Evolutionary conservation across 768 basidiomycete genomes (phyloP).

Genomic region (Epithele typhae): DNA sequence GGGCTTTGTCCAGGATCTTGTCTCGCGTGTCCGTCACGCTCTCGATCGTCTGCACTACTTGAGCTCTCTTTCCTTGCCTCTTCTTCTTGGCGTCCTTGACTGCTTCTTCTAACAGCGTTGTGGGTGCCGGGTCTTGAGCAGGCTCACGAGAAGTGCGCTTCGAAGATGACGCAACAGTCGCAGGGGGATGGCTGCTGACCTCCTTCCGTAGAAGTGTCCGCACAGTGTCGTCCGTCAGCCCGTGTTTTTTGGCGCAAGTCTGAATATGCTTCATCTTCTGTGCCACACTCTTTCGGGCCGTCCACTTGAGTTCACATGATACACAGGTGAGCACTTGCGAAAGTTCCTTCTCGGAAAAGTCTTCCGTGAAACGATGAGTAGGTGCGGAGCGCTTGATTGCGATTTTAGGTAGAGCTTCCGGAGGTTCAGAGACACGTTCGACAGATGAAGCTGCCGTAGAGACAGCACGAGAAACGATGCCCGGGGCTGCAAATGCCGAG

Average conservation of each 20-base stretch:
- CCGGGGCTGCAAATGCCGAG: constrained; percentile 33
- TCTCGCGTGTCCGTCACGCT: constrained; percentile 43
- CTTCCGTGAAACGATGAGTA: constrained; percentile 16
- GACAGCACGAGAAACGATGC: background rate
- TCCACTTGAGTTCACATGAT: constrained; percentile 65
- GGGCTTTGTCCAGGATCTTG: constrained; percentile 36
- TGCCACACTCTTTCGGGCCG: constrained; percentile 53
- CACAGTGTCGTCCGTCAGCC: constrained; percentile 52
- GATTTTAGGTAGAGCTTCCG: background rate
- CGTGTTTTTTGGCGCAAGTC: constrained; percentile 61
- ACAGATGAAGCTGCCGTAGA: constrained; percentile 4
- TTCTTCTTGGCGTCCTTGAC: constrained; percentile 42
- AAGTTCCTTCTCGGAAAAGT: constrained; percentile 46
- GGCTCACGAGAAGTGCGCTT: constrained; percentile 1
- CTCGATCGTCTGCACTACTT: constrained; percentile 40
- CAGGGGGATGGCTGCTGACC: constrained; percentile 25
- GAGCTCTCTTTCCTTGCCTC: constrained; percentile 37
- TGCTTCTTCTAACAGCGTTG: constrained; percentile 52
- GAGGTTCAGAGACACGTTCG: background rate
- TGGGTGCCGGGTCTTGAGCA: constrained; percentile 23
- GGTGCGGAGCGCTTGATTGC: too few species aligned
- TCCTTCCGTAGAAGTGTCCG: constrained; percentile 47
- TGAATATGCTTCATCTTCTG: constrained; percentile 69
- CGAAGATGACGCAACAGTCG: constrained; percentile 7
- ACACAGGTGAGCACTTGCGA: constrained; percentile 52